These are phyloP conservation scores for Pleurotus giganteus DNA, from an alignment of 768 basidiomycete genomes.

Conservation along the genomic window DNA sequence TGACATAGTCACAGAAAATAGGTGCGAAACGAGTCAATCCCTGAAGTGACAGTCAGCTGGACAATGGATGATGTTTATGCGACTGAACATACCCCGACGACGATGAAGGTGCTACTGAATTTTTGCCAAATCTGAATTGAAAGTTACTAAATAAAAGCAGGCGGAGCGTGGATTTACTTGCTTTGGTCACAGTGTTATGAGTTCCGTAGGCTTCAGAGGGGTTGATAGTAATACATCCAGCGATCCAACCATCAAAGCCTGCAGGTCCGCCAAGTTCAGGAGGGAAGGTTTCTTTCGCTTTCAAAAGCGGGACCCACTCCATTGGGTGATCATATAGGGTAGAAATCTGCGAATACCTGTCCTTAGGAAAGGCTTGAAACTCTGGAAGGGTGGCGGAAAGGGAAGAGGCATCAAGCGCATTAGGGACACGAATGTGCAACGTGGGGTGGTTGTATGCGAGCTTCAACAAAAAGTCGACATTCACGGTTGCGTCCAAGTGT, in stretches of 20 bases:
- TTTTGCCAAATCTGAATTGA: constrained; percentile 71
- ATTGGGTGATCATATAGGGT: constrained; percentile 38
- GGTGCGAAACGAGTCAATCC: constrained; percentile 51
- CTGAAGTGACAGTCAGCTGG: constrained; percentile 20
- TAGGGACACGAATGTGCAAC: constrained; percentile 55
- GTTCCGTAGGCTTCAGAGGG: constrained; percentile 71
- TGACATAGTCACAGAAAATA: constrained; percentile 58
- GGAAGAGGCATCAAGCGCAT: constrained; percentile 37
- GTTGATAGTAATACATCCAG: constrained; percentile 60
- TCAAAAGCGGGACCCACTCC: constrained; percentile 54
- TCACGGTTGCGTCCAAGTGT: constrained; percentile 74
- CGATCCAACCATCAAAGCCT: constrained; percentile 69
- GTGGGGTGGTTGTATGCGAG: constrained; percentile 55
- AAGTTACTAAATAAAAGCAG: not conserved
- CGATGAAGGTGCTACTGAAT: constrained; percentile 53
- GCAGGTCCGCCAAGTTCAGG: constrained; percentile 52
- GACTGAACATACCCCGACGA: constrained; percentile 40
- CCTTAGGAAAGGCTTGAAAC: constrained; percentile 46
- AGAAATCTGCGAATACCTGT: constrained; percentile 24
- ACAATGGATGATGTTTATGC: not conserved
- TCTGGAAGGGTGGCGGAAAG: constrained; percentile 46
- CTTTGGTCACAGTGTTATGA: constrained; percentile 70
- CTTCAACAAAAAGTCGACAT: constrained; percentile 46
- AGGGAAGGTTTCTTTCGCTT: constrained; percentile 54
- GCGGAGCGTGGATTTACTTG: constrained; percentile 16